Evolutionary conservation across 805 yeast genomes (phyloP).

Genomic region (Lipomyces orientalis): DNA sequence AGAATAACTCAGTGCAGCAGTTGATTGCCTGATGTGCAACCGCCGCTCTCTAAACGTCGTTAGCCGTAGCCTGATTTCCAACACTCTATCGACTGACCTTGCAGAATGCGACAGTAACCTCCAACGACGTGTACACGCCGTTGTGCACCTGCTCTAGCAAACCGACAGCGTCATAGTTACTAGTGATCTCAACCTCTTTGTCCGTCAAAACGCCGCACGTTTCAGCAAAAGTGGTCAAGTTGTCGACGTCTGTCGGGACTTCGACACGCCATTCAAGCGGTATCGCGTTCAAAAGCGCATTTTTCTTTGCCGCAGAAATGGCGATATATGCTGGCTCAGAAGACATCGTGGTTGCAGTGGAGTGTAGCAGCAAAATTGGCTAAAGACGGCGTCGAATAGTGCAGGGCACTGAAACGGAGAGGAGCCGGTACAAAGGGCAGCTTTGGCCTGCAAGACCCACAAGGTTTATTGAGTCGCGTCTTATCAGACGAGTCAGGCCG

Average conservation of each 20-base stretch:
- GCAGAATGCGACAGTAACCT: constrained; percentile 55
- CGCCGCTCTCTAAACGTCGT: constrained; percentile 31
- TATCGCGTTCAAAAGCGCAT: constrained; percentile 52
- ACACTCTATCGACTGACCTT: constrained; percentile 38
- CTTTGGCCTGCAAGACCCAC: too few species aligned
- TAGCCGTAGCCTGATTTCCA: neutral
- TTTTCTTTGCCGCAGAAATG: constrained; percentile 52
- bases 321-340: constrained; percentile 44
- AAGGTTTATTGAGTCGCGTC: too few species aligned
- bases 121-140: constrained; percentile 51
- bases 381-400: neutral
- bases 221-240: constrained; percentile 49
- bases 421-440: too few species aligned
- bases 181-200: constrained; percentile 54
- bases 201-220: constrained; percentile 48
- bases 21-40: constrained; percentile 37
- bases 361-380: neutral
- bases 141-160: constrained; percentile 49
- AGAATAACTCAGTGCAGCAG: constrained; percentile 49
- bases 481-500: too few species aligned
- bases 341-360: constrained; percentile 17
- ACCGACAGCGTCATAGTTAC: constrained; percentile 46
- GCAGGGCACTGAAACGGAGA: neutral
- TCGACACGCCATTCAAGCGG: constrained; percentile 55
- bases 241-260: constrained; percentile 45